A percentile compares a stretch with the other conserved stretches of the same genome.
Evolutionary conservation across 148 eudicot genomes (phyloP).

Genomic region (Arctostaphylos glauca): DNA sequence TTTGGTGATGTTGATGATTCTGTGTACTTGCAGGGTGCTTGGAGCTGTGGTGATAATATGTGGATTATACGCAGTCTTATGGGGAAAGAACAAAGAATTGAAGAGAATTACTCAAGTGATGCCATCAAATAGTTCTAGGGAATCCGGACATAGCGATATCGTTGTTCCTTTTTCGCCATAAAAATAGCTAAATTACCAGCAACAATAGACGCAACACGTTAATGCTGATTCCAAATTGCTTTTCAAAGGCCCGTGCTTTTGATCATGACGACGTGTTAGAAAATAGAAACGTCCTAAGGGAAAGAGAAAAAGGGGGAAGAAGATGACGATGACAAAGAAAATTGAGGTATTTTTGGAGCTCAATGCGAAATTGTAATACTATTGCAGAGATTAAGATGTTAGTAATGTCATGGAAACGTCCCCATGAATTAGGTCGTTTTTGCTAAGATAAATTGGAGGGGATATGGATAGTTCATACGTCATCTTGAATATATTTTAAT

Average conservation of each 20-base stretch:
- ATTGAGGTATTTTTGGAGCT: neutral
- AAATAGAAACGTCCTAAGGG: neutral
- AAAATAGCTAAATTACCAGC: neutral
- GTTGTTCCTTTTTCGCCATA: neutral
- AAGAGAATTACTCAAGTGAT: constrained; percentile 13
- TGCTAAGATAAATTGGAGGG: neutral
- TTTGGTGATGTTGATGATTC: no score
- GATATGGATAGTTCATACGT: neutral
- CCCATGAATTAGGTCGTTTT: constrained; percentile 13
- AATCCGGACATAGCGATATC: constrained; percentile 5
- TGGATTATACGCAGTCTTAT: constrained; percentile 21
- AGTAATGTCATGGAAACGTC: neutral
- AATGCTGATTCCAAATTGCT: constrained; percentile 1
- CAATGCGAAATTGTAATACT: neutral
- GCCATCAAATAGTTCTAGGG: constrained; percentile 16
- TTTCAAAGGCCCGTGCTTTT: neutral
- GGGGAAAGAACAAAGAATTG: constrained; percentile 27
- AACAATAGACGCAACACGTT: neutral
- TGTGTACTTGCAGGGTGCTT: constrained; percentile 9
- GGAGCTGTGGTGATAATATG: constrained; percentile 22
- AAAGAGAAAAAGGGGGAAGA: neutral
- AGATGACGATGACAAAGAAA: neutral
- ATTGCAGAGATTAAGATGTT: no score
- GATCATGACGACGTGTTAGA: neutral
- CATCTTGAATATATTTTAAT: no score